A percentile compares a stretch with the other conserved stretches of the same genome.
These are phyloP conservation scores for Petrea volubilis DNA, from an alignment of 257 asterid genomes.

Conservation along the genomic window DNA sequence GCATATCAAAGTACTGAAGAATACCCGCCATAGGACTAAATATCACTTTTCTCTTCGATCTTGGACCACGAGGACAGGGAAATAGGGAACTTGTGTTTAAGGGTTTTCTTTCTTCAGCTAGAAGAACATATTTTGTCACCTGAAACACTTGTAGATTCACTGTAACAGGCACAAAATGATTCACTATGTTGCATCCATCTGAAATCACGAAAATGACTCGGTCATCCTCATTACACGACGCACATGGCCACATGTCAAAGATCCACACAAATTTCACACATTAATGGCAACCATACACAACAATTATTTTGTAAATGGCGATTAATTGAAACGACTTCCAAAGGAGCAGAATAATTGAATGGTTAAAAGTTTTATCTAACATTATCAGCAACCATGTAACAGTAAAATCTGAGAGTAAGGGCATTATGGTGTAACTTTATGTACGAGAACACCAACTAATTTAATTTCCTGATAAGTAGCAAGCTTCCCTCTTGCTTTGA, in stretches of 20 bases:
- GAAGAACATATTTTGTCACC: background rate
- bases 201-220: background rate
- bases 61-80: conserved; percentile 14
- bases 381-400: background rate
- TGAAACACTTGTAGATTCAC: background rate
- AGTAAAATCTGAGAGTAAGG: background rate
- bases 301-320: background rate
- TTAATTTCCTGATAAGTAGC: background rate
- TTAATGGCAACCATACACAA: background rate
- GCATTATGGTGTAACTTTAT: background rate
- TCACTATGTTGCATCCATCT: conserved; percentile 15
- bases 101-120: conserved; percentile 3
- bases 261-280: background rate
- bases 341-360: background rate
- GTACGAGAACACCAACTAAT: background rate
- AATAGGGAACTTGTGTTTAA: background rate
- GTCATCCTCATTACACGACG: background rate
- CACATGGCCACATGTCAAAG: background rate
- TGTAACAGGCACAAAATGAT: background rate
- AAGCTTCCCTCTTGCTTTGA: background rate
- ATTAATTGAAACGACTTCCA: background rate
- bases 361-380: background rate
- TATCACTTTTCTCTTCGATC: background rate
- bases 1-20: background rate
- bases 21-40: conserved; percentile 13